Conservation (phyloP, 768 basidiomycete species). For the Kwoniella dejecticola region DNA sequence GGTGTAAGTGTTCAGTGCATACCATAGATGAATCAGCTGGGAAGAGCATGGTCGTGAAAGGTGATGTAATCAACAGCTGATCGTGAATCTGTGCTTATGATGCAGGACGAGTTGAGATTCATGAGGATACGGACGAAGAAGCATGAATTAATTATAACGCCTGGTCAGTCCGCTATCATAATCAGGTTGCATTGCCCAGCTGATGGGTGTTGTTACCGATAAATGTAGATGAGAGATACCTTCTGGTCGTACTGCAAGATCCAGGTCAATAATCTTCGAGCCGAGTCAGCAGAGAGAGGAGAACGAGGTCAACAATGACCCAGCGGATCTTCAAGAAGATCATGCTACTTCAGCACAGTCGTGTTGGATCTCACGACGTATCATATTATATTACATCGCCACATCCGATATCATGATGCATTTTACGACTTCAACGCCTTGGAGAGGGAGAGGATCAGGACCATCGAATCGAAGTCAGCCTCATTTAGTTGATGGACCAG, state of each 20-base stretch:
- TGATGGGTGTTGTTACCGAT: constrained; percentile 1
- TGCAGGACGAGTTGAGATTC: constrained; percentile 80
- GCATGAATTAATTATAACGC: constrained; percentile 93
- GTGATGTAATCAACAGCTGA: not conserved
- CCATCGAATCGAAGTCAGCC: too few species aligned
- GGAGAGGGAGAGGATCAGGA: too few species aligned
- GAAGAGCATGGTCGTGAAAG: too few species aligned
- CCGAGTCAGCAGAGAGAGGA: not conserved
- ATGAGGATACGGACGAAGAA: constrained; percentile 87
- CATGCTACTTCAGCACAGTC: too few species aligned
- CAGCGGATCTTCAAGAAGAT: too few species aligned
- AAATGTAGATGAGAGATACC: constrained; percentile 69
- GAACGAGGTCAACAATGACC: too few species aligned
- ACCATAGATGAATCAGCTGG: not conserved
- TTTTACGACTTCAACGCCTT: too few species aligned
- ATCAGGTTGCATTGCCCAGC: too few species aligned
- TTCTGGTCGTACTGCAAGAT: constrained; percentile 63
- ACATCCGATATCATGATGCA: too few species aligned
- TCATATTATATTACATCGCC: too few species aligned
- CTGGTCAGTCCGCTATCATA: constrained; percentile 62
- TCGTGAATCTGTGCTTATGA: not conserved
- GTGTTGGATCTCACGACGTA: too few species aligned
- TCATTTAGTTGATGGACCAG: too few species aligned
- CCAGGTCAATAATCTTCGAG: constrained; percentile 33
- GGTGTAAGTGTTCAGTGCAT: constrained; percentile 60